Evolutionary conservation across 495 filamentous ascomycete genomes (phyloP).

Genomic region (Aspergillus ostianus): DNA sequence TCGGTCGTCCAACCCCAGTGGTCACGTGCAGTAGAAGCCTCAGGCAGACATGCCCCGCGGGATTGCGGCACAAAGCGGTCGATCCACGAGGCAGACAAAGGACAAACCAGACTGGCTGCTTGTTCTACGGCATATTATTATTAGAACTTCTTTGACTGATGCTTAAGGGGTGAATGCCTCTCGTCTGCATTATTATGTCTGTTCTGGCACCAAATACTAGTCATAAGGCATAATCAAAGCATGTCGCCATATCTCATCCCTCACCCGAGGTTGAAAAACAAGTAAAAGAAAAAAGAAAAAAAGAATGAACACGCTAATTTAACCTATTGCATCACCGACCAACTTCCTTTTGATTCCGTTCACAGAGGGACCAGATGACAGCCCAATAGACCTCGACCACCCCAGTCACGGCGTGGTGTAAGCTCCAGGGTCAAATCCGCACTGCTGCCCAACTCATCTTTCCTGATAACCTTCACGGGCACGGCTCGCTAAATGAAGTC

Average conservation of each 20-base stretch:
- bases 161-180: neutral
- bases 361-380: constrained; percentile 81
- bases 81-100: neutral
- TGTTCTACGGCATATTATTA: neutral
- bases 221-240: constrained; percentile 13
- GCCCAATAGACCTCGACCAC: constrained; percentile 81
- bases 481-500: constrained; percentile 52
- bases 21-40: constrained; percentile 41
- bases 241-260: constrained; percentile 20
- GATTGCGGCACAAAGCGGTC: constrained; percentile 3
- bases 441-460: constrained; percentile 34
- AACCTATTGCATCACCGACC: neutral
- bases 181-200: constrained; percentile 4
- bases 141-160: neutral
- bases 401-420: constrained; percentile 77
- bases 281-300: neutral
- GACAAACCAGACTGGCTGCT: neutral
- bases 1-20: constrained; percentile 23
- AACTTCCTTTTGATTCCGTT: constrained; percentile 8
- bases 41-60: constrained; percentile 24
- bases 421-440: constrained; percentile 67
- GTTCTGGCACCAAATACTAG: constrained; percentile 5
- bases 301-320: neutral
- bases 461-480: constrained; percentile 65
- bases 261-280: constrained; percentile 6